Evolutionary conservation across 1,139 yeast species (phyloP).

Genomic region (Geotrichum europaeum): DNA sequence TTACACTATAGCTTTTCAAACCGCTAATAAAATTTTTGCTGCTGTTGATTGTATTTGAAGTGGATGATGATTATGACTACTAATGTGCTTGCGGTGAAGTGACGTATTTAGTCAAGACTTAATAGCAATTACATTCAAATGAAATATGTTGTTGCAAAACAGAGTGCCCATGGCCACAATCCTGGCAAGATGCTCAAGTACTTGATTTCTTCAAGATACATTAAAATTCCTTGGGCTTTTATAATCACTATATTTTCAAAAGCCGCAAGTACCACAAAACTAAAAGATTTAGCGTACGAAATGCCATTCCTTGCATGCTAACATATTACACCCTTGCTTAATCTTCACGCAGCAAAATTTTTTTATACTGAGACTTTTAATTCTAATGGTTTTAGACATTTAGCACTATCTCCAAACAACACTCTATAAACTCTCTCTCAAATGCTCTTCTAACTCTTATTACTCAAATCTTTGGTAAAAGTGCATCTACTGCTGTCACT

Average conservation of each 20-base stretch:
- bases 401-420: too few species aligned
- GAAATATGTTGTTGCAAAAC: background rate
- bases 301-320: too few species aligned
- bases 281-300: too few species aligned
- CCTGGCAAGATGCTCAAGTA: background rate
- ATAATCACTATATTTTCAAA: background rate
- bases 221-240: background rate
- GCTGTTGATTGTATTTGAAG: background rate
- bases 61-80: background rate
- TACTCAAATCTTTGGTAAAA: too few species aligned
- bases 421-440: too few species aligned
- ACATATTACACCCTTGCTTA: too few species aligned
- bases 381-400: too few species aligned
- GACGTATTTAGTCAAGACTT: too few species aligned
- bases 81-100: constrained; percentile 7
- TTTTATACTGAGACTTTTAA: too few species aligned
- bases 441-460: too few species aligned
- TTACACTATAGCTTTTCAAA: background rate
- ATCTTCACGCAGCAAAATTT: too few species aligned
- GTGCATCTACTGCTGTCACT: background rate
- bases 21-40: constrained; percentile 1
- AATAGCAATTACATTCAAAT: background rate
- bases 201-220: background rate
- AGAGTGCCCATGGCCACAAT: background rate
- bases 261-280: background rate